phyloP scores from a whole-genome alignment of 352 stramenopile species.

The Achlya hypogyna region DNA sequence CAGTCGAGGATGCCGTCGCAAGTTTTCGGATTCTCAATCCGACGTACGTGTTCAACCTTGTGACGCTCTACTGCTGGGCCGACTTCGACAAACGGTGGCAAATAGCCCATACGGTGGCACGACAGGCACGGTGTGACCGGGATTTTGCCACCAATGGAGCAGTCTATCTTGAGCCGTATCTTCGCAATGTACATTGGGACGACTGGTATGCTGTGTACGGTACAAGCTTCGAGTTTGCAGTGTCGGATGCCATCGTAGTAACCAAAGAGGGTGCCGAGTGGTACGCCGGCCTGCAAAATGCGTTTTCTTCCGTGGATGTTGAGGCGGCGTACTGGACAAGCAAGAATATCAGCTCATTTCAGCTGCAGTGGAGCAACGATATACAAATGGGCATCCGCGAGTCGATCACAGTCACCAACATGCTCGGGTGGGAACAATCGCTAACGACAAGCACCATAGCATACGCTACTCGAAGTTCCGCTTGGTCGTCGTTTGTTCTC shows the following conservation, averaged over 20 bases:
- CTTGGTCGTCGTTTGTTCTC: background rate
- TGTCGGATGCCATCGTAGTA: background rate
- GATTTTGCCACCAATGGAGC: background rate
- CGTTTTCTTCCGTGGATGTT: background rate
- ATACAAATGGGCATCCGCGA: background rate
- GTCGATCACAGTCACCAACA: background rate
- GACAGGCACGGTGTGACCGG: background rate
- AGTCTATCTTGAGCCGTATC: background rate
- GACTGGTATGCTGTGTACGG: background rate
- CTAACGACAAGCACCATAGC: background rate
- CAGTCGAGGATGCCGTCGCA: background rate
- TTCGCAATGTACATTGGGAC: background rate
- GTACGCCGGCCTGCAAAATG: background rate
- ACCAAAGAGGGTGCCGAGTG: background rate
- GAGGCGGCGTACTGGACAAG: background rate
- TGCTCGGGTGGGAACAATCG: background rate
- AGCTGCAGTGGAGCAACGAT: background rate
- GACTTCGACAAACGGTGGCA: background rate
- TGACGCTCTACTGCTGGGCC: background rate
- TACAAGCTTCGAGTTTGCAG: background rate
- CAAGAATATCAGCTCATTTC: background rate
- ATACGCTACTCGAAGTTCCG: background rate
- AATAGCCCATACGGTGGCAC: background rate
- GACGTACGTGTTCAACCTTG: background rate
- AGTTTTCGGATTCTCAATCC: background rate